Evolutionary conservation across 2,329 filamentous ascomycete species (phyloP).

Genomic region (Akanthomyces dipterigenus): DNA sequence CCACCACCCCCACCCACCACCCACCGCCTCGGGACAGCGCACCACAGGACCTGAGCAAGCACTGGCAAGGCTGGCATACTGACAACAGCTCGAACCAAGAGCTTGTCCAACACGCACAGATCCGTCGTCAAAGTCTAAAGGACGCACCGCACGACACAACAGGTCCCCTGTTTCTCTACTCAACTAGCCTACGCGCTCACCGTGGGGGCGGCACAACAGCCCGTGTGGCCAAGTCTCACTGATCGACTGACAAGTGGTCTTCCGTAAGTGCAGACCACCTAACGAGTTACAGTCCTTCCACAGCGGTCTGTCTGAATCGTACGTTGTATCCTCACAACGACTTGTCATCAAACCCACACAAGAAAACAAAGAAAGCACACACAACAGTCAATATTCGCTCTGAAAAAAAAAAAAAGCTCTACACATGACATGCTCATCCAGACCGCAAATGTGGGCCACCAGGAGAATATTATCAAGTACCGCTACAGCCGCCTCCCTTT

Average conservation of each 20-base stretch:
- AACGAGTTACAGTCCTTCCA: not conserved
- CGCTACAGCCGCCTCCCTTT: not conserved
- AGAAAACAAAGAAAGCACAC: not conserved
- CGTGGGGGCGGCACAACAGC: not conserved
- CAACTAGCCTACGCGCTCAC: not conserved
- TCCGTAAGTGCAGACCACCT: too few species aligned
- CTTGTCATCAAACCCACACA: not conserved
- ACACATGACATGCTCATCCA: not conserved
- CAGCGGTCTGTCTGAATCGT: not conserved
- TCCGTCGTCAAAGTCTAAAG: not conserved
- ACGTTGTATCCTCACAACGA: too few species aligned
- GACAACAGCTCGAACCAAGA: not conserved
- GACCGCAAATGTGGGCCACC: not conserved
- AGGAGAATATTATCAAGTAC: not conserved
- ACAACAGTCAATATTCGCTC: not conserved
- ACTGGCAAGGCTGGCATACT: not conserved
- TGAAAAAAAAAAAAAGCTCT: not conserved
- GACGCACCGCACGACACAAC: not conserved
- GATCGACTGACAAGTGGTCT: not conserved
- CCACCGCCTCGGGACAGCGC: not conserved
- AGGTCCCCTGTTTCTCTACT: not conserved
- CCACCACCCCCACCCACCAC: not conserved
- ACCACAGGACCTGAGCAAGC: not conserved
- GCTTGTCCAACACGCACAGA: not conserved
- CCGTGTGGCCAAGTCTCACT: not conserved